Base-by-base conservation (phyloP, 352 stramenopile species). In the Pythium oligandrum region DNA sequence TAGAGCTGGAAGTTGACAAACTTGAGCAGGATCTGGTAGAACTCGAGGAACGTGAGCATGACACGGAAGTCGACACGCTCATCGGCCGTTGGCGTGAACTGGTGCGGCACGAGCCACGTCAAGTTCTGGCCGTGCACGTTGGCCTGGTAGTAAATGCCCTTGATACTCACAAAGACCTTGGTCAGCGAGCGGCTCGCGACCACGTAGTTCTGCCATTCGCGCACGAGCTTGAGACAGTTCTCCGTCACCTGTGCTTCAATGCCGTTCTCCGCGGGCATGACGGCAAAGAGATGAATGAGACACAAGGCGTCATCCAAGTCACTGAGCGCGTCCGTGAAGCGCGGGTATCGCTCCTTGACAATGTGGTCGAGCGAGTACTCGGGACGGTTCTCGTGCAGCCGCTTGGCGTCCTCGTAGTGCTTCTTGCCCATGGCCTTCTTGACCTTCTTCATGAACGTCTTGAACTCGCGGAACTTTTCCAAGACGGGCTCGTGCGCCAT, bases 21-120 rank as follows among this genome's bases (percentile, higher is more conserved):
- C 70, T 97, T 95, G 52, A 99, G 76, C 32, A 99, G 71, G 47
- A 97, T 93, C 59, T 99, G 81, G 75, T 99, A 99, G 63, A 99
- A 99, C 82, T 99, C 97, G 40, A 99, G 86, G 78, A 99, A 99
- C 40, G 97, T 99, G 33, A 98, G 69, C 97, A 99, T 99, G 26
- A 99, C 96, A 48, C 89, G 84, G 64, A 98, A 97, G 64, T 99
- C 97, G 32, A 99, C 97, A 60, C 98, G 96, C 54, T 97, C 88
- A 51, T 98, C 96, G 52, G 98, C 80, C 17, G 93, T 94, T 36
- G 97, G 96, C 34, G 96, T 98, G 70, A 99, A 99, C 61, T 97
- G 90, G 71, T 99, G 97, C 31, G 97, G 97, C 57, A 98, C 87
- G 12, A 99, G 73, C 97, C 97, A 99, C 55, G 97, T 98, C 48